Percentiles rank a stretch among this genome's conserved stretches.
Conservation (phyloP, 768 basidiomycete species). For the Chalciporus chontae region DNA sequence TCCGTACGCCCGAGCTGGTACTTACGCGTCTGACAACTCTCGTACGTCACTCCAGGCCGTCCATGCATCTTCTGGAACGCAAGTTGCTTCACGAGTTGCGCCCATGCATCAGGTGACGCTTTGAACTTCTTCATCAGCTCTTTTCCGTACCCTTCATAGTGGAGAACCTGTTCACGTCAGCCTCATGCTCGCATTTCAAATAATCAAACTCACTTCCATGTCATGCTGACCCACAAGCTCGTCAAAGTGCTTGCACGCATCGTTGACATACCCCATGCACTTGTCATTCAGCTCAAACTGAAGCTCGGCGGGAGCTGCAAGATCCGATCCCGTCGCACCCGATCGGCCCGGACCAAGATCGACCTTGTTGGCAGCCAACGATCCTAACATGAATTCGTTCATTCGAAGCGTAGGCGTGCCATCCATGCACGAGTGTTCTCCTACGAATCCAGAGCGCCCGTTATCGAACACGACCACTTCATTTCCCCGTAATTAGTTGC, state of each 20-base stretch:
- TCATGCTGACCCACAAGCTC: slow-evolving; percentile 75
- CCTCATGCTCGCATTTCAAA: not conserved
- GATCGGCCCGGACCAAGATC: slow-evolving; percentile 61
- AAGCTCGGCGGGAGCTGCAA: slow-evolving; percentile 64
- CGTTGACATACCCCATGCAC: slow-evolving; percentile 48
- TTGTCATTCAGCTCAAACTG: slow-evolving; percentile 61
- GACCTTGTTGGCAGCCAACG: slow-evolving; percentile 67
- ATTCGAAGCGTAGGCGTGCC: slow-evolving; percentile 93
- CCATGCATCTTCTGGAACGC: slow-evolving; percentile 86
- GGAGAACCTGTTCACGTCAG: slow-evolving; percentile 53
- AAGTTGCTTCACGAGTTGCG: slow-evolving; percentile 92
- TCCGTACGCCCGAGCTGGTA: slow-evolving; percentile 91
- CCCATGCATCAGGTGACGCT: slow-evolving; percentile 91
- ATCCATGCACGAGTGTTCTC: slow-evolving; percentile 87
- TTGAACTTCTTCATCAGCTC: slow-evolving; percentile 76
- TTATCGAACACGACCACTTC: slow-evolving; percentile 92
- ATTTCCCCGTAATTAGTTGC: slow-evolving; percentile 28
- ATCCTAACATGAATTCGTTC: slow-evolving; percentile 89
- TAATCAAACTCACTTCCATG: slow-evolving; percentile 51
- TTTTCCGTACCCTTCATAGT: slow-evolving; percentile 91
- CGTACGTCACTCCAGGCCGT: slow-evolving; percentile 82
- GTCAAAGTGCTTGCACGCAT: slow-evolving; percentile 68
- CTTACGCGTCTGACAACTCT: slow-evolving; percentile 91
- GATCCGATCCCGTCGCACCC: slow-evolving; percentile 31
- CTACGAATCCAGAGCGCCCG: slow-evolving; percentile 90